Evolutionary conservation across 2,329 filamentous ascomycete genomes (phyloP).

Genomic region (Fusarium mexicanum): DNA sequence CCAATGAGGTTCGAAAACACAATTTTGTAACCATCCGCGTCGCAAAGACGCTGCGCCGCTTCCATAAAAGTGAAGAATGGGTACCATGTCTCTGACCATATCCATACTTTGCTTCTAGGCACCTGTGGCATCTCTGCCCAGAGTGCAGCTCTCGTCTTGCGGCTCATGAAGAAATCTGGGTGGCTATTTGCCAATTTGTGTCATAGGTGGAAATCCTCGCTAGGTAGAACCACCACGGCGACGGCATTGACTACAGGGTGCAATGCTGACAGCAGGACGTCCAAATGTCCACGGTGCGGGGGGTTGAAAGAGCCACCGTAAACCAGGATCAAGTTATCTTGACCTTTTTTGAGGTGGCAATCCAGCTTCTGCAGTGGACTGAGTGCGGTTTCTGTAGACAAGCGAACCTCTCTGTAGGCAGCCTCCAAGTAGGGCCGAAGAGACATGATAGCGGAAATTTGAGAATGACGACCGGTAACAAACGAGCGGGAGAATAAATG

Average conservation of each 20-base stretch:
- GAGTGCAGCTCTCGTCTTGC: not conserved
- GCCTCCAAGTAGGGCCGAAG: not conserved
- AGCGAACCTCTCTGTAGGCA: not conserved
- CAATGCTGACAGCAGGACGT: not conserved
- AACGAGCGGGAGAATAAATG: not conserved
- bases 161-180: not conserved
- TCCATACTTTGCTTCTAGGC: not conserved
- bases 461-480: not conserved
- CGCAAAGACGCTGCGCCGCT: not conserved
- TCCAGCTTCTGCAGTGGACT: not conserved
- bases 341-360: not conserved
- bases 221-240: not conserved
- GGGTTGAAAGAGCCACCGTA: not conserved
- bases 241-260: not conserved
- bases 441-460: not conserved
- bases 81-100: slow-evolving; percentile 1
- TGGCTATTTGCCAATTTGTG: not conserved
- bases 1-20: not conserved
- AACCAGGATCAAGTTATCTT: not conserved
- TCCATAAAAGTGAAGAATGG: not conserved
- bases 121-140: not conserved
- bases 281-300: not conserved
- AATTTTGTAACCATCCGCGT: not conserved
- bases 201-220: not conserved
- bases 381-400: not conserved